phyloP scores from a whole-genome alignment of 1,139 yeast species.

The Pneumocystis jirovecii region DNA sequence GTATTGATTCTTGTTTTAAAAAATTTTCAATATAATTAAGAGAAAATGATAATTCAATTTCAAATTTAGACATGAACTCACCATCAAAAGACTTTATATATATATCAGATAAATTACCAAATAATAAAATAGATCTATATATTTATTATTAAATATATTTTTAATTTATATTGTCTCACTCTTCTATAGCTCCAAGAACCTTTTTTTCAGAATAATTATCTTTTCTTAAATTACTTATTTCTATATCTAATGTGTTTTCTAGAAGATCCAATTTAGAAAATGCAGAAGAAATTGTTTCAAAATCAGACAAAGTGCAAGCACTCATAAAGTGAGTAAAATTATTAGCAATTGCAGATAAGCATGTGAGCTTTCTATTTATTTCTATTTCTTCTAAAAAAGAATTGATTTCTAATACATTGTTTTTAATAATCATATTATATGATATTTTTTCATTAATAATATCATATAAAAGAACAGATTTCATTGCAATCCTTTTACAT shows the following conservation, averaged over 20 bases:
- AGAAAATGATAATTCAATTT: not conserved
- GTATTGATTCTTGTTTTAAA: not conserved
- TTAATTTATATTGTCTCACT: not conserved
- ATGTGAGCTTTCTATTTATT: slow-evolving; percentile 5
- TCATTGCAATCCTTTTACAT: slow-evolving; percentile 9
- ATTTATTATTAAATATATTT: slow-evolving; percentile 1
- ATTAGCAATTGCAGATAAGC: not conserved
- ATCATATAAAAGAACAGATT: slow-evolving; percentile 6
- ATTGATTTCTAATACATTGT: not conserved
- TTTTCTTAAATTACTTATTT: slow-evolving; percentile 3
- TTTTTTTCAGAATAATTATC: not conserved
- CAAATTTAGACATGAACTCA: not conserved
- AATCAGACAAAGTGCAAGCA: slow-evolving; percentile 9
- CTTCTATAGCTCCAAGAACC: not conserved
- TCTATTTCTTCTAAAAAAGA: slow-evolving; percentile 4
- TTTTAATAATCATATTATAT: not conserved
- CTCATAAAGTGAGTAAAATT: slow-evolving; percentile 6
- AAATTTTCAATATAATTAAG: not conserved
- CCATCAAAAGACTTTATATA: not conserved
- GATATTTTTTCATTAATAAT: slow-evolving; percentile 4
- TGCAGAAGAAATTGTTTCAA: slow-evolving; percentile 11
- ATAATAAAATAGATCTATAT: not conserved
- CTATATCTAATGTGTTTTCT: slow-evolving; percentile 8
- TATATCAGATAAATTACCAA: not conserved
- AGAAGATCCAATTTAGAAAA: slow-evolving; percentile 6